Evolutionary conservation across 164 flowering plant genomes (phyloP).

Genomic region (Protea cynaroides): DNA sequence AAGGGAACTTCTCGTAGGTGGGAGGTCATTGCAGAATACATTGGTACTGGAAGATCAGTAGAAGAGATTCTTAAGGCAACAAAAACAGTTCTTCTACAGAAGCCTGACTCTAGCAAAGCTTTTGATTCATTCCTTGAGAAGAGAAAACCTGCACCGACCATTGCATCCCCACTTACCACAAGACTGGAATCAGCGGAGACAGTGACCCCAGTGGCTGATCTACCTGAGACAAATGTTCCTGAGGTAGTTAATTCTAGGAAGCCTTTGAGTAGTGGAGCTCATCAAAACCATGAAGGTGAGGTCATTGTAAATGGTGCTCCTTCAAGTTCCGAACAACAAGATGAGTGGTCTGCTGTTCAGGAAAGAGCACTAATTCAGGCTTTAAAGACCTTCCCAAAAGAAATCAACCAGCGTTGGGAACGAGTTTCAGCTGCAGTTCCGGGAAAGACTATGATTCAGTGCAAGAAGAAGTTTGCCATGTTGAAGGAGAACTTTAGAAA

Average conservation of each 20-base stretch:
- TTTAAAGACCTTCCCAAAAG: constrained; percentile 53
- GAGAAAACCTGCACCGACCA: constrained; percentile 69
- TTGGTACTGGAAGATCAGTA: constrained; percentile 88
- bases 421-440: constrained; percentile 92
- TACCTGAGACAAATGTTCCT: constrained; percentile 7
- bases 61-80: constrained; percentile 92
- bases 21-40: constrained; percentile 92
- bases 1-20: constrained; percentile 95
- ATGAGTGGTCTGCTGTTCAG: constrained; percentile 65
- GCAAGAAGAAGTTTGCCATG: constrained; percentile 67
- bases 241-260: constrained; percentile 13
- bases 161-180: constrained; percentile 73
- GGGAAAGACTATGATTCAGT: constrained; percentile 64
- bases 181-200: constrained; percentile 52
- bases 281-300: constrained; percentile 20
- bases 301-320: constrained; percentile 28
- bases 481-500: constrained; percentile 79
- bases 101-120: constrained; percentile 83
- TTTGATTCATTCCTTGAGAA: constrained; percentile 92
- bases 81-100: constrained; percentile 90
- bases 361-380: constrained; percentile 55
- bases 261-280: constrained; percentile 26
- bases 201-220: constrained; percentile 12
- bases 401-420: constrained; percentile 59
- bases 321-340: constrained; percentile 55